These are phyloP conservation scores for Ceratocystis harringtonii DNA, from an alignment of 2,329 filamentous ascomycete species.

Conservation along the genomic window DNA sequence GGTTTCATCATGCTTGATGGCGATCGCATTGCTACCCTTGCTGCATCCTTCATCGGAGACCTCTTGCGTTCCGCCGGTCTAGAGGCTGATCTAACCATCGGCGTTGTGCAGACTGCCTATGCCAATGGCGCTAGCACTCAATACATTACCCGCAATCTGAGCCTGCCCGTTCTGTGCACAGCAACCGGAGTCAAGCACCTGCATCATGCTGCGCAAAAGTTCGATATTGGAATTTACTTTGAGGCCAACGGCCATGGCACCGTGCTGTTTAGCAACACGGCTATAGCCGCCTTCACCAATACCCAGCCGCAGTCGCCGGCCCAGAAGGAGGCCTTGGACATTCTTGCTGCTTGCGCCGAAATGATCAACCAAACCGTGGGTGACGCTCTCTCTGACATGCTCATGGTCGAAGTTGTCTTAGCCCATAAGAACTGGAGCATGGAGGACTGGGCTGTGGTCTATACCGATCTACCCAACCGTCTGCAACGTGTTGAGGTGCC, in stretches of 20 bases:
- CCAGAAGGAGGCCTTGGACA: conserved; percentile 78
- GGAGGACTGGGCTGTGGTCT: conserved; percentile 83
- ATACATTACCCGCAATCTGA: conserved; percentile 77
- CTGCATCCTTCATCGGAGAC: conserved; percentile 84
- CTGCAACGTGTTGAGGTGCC: conserved; percentile 85
- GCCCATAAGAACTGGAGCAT: conserved; percentile 88
- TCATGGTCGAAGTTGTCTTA: conserved; percentile 89
- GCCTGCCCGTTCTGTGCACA: conserved; percentile 82
- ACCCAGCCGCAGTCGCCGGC: conserved; percentile 79
- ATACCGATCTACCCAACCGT: conserved; percentile 85
- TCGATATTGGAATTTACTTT: conserved; percentile 95
- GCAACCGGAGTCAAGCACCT: conserved; percentile 94
- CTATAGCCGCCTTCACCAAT: conserved; percentile 61
- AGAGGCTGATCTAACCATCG: conserved; percentile 67
- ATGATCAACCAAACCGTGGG: conserved; percentile 98
- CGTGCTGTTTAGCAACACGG: conserved; percentile 79
- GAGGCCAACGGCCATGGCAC: conserved; percentile 98
- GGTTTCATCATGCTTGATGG: conserved; percentile 89
- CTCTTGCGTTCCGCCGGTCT: conserved; percentile 69
- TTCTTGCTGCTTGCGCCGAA: conserved; percentile 66
- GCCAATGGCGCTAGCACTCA: conserved; percentile 90
- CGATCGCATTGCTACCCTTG: conserved; percentile 88
- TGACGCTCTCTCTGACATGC: conserved; percentile 87
- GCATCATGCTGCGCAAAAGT: conserved; percentile 89
- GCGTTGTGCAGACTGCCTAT: conserved; percentile 93